Base-by-base conservation (phyloP, 352 stramenopile genomes). In the Pythium aquatile region DNA sequence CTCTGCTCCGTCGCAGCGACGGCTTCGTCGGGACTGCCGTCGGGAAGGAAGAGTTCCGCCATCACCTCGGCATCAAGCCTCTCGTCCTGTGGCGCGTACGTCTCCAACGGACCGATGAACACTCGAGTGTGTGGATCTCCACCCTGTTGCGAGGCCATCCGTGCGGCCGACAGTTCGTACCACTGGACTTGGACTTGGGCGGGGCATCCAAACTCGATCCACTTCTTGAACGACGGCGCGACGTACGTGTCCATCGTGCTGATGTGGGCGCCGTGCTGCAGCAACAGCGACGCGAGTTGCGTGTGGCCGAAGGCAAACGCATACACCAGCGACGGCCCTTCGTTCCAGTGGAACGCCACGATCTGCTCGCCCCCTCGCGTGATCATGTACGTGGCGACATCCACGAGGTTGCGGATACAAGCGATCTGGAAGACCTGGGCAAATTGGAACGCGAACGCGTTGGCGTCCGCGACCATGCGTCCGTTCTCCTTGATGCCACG, bases 381-480 rank as follows among this genome's bases (percentile, higher is more conserved):
- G 32, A 90, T 76, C 73, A 90, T 85, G 52, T 77, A 75, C 46
- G 68, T 42, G 29, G 88, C 65, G 2, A 92, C 58, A 13, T 58
- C 60, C 0, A 57, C 52, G 52, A 87, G 69, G 40, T 60, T 47
- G 24, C 78, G 81, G 53, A 92, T 89, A 35, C 81, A 90, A 33
- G 81, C 81, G 7, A 85, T 51, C 52, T 90, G 83, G 39, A 90
- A 83, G 13, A 73, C 78, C 47, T 75, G 62, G 6, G 81, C 79
- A 53, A 90, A 92, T 59, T 90, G 83, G 40, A 90, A 89, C 2
- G 79, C 76, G 66, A 90, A 90, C 5, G 75, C 70, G 47, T 64
- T 76, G 0, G 74, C 58, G 47, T 80, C 76, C 13, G 48, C 68
- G 4, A 55, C 68, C 14, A 55, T 72, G 9, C 47, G 30, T 1